Base-by-base conservation (phyloP, 352 stramenopile species). In the Pythium grandisporangium region DNA sequence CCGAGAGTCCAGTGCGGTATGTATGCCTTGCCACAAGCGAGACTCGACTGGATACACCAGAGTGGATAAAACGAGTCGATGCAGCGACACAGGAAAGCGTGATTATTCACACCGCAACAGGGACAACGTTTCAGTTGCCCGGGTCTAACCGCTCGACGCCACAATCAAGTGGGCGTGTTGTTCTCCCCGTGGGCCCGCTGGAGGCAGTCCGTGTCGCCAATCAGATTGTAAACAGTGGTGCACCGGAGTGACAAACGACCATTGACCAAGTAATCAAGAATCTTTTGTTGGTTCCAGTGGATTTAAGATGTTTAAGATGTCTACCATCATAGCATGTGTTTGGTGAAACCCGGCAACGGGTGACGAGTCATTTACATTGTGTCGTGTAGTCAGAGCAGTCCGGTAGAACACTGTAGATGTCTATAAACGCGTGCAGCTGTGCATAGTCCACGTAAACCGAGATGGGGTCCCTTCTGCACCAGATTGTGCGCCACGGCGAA, bases 91-190 rank as follows among this genome's bases (percentile, higher is more conserved):
- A 45, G 6, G 45, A 51, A 25, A 32, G 37, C 4, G 39, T 40
- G 13, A 55, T 60, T 43, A 6, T 60, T 14, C 55, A 60, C 17
- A 51, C 46, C 7, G 38, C 30, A 20, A 60, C 46, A 2, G 40
- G 52, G 3, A 43, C 47, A 3, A 23, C 25, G 11, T 61, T 61
- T 37, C 52, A 55, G 14, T 14, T 46, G 10, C 45, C 52, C 25
- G 46, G 46, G 0, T 43, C 30, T 2, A 41, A 37, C 2, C 36
- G 37, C 5, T 34, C 35, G 10, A 48, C 45, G 12, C 52, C 45
- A 12, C 37, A 37, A 6, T 30, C 42, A 4, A 48, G 40, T 13
- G 41, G 22, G 13, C 40, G 46, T 25, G 14, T 43, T 29, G 37
- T 61, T 16, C 41, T 61, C 8, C 52, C 47, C 12, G 29, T 55